Percentiles rank a stretch among this genome's conserved stretches.
phyloP scores from a whole-genome alignment of 129 eudicot genomes.

The Lactuca sativa region DNA sequence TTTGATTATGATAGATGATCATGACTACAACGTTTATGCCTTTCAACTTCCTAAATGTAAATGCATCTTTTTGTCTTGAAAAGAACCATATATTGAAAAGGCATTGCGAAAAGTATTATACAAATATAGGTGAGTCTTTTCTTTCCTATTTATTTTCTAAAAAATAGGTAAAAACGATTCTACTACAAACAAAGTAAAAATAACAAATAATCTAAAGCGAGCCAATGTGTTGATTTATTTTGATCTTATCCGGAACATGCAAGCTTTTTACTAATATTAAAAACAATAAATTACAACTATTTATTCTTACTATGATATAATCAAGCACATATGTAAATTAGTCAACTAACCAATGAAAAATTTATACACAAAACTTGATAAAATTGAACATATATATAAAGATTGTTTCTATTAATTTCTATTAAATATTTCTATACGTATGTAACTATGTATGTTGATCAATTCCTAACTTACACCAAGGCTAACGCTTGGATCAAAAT shows the following conservation, averaged over 20 bases:
- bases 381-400: background rate
- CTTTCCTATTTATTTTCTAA: too few relatives aligned
- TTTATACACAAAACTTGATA: background rate
- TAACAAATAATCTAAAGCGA: too few relatives aligned
- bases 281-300: background rate
- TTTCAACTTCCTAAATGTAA: constrained; percentile 8
- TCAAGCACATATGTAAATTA: background rate
- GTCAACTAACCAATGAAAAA: background rate
- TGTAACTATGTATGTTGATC: background rate
- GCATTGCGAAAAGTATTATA: background rate
- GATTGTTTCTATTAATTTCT: background rate
- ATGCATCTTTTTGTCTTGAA: constrained; percentile 7
- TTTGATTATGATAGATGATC: constrained; percentile 13
- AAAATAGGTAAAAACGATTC: too few relatives aligned
- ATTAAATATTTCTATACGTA: constrained; percentile 3
- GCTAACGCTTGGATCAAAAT: background rate
- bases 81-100: background rate
- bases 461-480: constrained; percentile 8
- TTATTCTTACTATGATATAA: background rate
- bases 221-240: too few relatives aligned
- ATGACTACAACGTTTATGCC: background rate
- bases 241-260: background rate
- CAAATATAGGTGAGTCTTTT: too few relatives aligned
- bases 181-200: too few relatives aligned
- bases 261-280: background rate